Evolutionary conservation across 1,284 basidiomycete species (phyloP), one percentile per base, ranked within the genome.

Genomic region (Pascua sp.): DNA sequence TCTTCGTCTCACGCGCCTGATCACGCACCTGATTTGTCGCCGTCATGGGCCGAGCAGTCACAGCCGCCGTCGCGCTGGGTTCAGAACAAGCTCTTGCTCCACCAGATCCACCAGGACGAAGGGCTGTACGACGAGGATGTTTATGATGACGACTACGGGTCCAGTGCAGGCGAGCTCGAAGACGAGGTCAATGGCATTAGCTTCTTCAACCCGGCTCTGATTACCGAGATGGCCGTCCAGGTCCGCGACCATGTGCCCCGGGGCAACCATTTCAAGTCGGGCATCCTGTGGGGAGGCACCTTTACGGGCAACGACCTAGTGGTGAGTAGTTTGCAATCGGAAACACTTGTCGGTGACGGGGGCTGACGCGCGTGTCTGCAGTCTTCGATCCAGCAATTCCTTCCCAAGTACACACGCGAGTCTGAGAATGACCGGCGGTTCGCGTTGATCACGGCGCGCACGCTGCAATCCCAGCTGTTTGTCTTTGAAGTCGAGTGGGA

Each of bases 401-500:
- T 94, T 10, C 67, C 87, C 82, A 70, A 84, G 80, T 89, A 86
- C 58, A 86, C 91, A 59, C 84, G 86, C 12, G 82, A 86, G 37
- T 82, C 85, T 1, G 83, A 83, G 0, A 82, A 81, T 55, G 90
- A 92, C 67, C 82, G 92, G 4, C 83, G 88, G 32, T 86, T 88
- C 12, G 91, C 94, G 2, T 80, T 97, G 11, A 84, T 86, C 65
- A 86, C 96, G 12, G 94, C 92, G 0, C 86, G 91, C 36, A 89
- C 89, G 61, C 80, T 98, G 37, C 93, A 98, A 68, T 87, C 85
- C 61, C 90, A 95, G 73, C 82, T 97, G 8, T 96, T 93, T 81
- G 93, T 98, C 73, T 91, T 95, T 72, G 95, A 98, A 72, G 94
- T 97, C 8, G 94, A 97, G 73, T 96, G 93, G 91, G 91, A 90